Base-by-base conservation (phyloP, 345 rosid species). In the Lepidium africanum region DNA sequence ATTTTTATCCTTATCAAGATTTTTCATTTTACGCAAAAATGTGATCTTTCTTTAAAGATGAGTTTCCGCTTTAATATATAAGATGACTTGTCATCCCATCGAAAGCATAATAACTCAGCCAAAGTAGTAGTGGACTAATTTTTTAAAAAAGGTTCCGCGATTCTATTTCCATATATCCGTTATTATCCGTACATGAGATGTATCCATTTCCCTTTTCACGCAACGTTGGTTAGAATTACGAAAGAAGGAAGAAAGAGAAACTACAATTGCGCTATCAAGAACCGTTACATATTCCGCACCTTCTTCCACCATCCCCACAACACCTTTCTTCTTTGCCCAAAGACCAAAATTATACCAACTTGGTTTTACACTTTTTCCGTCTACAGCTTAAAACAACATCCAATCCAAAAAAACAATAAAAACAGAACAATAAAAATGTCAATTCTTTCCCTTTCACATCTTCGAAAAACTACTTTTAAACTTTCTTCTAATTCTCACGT, bases 401-500 rank as follows among this genome's bases (percentile, higher is more conserved):
- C 40, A 52, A 48, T 54, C 46, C 59, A 19, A 57, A 72, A 37
- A 59, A 25, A 25, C 68, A 55, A 72, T 40, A 40, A 65, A 63
- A 54, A 37, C 5, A 25, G 4, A 47, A 64, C 27, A 10, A 25
- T 30, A 27, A 65, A 42, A 65, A 33, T 13, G 1, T 19, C 2
- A 14, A 35, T 13, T 30, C 9, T 33, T 41, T 42, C 63, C 33
- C 69, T 43, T 70, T 37, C 63, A 15, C 57, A 25, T 54, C 17
- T 48, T 41, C 19, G 37, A 35, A 49, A 50, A 32, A 30, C 66
- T 42, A 49, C 35, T 59, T 6, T 5, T 42, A 60, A 69, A 17
- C 17, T 39, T 30, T 39, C 25, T 25, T 76, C 78, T 66, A 88
- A 73, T 39, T 81, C 1, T 86, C 96, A 38, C 89, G 96, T 55